Conservation (phyloP, 345 rosid genomes). For the Syzygium aqueum region DNA sequence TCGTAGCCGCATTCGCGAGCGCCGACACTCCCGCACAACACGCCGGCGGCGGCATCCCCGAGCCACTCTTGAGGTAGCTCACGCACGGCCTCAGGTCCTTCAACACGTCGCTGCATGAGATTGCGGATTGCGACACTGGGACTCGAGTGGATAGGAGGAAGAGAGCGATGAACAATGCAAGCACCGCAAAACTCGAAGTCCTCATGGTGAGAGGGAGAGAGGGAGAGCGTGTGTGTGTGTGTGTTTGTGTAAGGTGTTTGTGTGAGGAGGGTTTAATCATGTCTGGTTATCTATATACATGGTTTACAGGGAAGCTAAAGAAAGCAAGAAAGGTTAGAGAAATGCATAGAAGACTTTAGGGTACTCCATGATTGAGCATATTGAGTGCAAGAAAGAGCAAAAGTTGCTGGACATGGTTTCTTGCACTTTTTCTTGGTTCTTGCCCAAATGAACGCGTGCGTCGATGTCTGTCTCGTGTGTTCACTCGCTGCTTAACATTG, state of each 20-base stretch:
- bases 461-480: not conserved
- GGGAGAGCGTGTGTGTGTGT: not conserved
- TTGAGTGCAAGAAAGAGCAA: conserved; percentile 10
- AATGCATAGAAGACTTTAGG: not conserved
- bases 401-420: not conserved
- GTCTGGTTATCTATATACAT: not conserved
- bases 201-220: conserved; percentile 7
- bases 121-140: conserved; percentile 31
- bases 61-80: conserved; percentile 46
- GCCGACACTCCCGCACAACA: conserved; percentile 51
- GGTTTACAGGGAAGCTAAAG: conserved; percentile 1
- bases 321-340: not conserved
- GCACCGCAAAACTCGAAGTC: not conserved
- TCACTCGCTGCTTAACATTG: not conserved
- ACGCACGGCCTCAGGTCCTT: conserved; percentile 64
- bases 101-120: conserved; percentile 51
- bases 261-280: not conserved
- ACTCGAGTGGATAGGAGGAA: conserved; percentile 16
- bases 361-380: not conserved
- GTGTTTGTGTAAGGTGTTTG: not conserved
- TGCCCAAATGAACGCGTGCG: not conserved
- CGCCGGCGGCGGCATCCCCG: conserved; percentile 44
- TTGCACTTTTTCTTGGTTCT: not conserved
- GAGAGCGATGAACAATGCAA: conserved; percentile 4
- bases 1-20: conserved; percentile 36